A percentile compares a stretch with the other conserved stretches of the same genome.
These are phyloP conservation scores for Cordyceps fumosorosea DNA, from an alignment of 2,329 filamentous ascomycete genomes.

Conservation along the genomic window DNA sequence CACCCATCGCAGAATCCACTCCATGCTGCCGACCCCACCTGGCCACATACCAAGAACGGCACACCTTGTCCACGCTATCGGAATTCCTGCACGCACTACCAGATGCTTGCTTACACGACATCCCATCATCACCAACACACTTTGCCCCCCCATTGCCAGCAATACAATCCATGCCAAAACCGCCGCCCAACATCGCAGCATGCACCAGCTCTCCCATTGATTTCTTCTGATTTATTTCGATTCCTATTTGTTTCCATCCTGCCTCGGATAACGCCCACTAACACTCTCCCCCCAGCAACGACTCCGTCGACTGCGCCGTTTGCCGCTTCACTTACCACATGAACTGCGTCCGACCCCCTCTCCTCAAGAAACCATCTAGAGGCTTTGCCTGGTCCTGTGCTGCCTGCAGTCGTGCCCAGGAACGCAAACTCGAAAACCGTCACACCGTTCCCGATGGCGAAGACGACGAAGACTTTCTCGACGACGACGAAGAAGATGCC, in stretches of 20 bases:
- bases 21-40: neutral
- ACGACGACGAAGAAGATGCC: constrained; percentile 66
- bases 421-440: constrained; percentile 82
- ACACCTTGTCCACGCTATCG: neutral
- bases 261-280: constrained; percentile 14
- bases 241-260: neutral
- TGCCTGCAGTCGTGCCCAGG: constrained; percentile 91
- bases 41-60: constrained; percentile 12
- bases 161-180: neutral
- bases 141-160: neutral
- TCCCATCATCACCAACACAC: neutral
- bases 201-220: neutral
- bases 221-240: too few relatives aligned
- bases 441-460: constrained; percentile 67
- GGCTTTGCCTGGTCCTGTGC: constrained; percentile 98
- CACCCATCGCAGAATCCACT: constrained; percentile 2
- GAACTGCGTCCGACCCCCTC: constrained; percentile 87
- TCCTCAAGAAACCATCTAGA: constrained; percentile 92
- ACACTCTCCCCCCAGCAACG: constrained; percentile 52
- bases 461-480: constrained; percentile 57
- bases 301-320: constrained; percentile 95
- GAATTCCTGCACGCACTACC: constrained; percentile 1
- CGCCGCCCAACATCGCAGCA: too few relatives aligned
- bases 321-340: constrained; percentile 96
- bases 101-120: constrained; percentile 13